These are phyloP conservation scores for Microbotryum scabiosae DNA, from an alignment of 1,284 basidiomycete species.

Conservation along the genomic window DNA sequence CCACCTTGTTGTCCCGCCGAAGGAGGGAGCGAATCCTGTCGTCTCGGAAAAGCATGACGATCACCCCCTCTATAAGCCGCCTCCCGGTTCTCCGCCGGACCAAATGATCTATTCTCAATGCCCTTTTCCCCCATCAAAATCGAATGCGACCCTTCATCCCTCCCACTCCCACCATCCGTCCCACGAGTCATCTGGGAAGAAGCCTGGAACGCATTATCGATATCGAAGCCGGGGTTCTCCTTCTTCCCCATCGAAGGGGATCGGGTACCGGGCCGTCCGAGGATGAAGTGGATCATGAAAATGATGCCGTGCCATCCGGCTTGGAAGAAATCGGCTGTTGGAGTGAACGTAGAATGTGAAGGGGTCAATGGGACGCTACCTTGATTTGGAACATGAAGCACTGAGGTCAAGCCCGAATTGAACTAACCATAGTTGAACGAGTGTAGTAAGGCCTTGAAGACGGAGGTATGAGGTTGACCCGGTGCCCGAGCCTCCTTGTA, in stretches of 20 bases:
- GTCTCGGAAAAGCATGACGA: background rate
- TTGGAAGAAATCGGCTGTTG: constrained; percentile 52
- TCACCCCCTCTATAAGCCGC: too few relatives aligned
- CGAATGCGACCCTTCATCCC: background rate
- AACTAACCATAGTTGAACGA: constrained; percentile 62
- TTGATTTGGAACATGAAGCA: background rate
- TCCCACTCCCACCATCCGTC: background rate
- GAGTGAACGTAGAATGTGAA: background rate
- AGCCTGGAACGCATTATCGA: background rate
- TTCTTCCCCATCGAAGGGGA: constrained; percentile 26
- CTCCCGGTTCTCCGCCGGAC: background rate
- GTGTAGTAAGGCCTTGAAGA: constrained; percentile 53
- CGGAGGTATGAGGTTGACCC: constrained; percentile 26
- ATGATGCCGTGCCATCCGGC: constrained; percentile 57
- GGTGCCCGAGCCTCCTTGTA: constrained; percentile 43
- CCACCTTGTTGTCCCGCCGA: too few relatives aligned
- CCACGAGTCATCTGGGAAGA: background rate
- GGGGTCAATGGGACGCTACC: background rate
- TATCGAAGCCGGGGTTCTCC: constrained; percentile 3
- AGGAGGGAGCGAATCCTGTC: too few relatives aligned
- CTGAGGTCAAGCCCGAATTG: background rate
- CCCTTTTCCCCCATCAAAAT: background rate
- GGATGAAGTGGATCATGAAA: constrained; percentile 52
- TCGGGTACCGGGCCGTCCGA: constrained; percentile 47
- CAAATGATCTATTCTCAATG: background rate